These are phyloP conservation scores for Trichothecium sympodiale DNA, from an alignment of 2,329 filamentous ascomycete genomes.

Conservation along the genomic window DNA sequence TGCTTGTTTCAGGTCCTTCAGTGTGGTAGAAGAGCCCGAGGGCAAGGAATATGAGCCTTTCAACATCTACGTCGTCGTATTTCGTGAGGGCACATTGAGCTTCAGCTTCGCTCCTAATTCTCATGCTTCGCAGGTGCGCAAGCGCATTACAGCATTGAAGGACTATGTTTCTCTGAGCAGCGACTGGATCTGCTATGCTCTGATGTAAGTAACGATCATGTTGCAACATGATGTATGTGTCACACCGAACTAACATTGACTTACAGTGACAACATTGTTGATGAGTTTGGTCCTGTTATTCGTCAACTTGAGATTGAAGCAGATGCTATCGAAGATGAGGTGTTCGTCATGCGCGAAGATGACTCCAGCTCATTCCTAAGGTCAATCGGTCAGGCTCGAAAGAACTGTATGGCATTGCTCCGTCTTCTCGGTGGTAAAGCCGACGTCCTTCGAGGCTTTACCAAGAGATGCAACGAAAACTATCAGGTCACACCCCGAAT, in stretches of 20 bases:
- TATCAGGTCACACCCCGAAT: conserved; percentile 91
- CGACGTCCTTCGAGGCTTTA: conserved; percentile 95
- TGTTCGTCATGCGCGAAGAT: conserved; percentile 83
- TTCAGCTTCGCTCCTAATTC: conserved; percentile 86
- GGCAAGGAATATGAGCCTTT: conserved; percentile 84
- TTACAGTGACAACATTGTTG: conserved; percentile 82
- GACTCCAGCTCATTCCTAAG: conserved; percentile 82
- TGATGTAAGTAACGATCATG: conserved; percentile 58
- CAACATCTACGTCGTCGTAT: conserved; percentile 94
- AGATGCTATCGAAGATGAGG: conserved; percentile 87
- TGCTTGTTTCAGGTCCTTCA: conserved; percentile 92
- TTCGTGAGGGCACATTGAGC: conserved; percentile 86
- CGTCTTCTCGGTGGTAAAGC: conserved; percentile 91
- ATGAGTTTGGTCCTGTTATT: conserved; percentile 86
- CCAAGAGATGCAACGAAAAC: conserved; percentile 96
- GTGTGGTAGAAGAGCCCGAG: conserved; percentile 62
- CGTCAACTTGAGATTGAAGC: conserved; percentile 78
- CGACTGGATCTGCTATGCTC: conserved; percentile 97
- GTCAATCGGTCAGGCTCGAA: conserved; percentile 80
- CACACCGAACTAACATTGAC: conserved; percentile 13
- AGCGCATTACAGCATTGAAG: conserved; percentile 82
- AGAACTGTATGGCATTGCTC: conserved; percentile 89
- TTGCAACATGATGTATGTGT: too few relatives aligned
- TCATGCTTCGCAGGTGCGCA: conserved; percentile 80
- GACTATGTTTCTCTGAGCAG: conserved; percentile 91